Base-by-base conservation (phyloP, 805 yeast genomes). In the Jamesozyma spencerorum region DNA sequence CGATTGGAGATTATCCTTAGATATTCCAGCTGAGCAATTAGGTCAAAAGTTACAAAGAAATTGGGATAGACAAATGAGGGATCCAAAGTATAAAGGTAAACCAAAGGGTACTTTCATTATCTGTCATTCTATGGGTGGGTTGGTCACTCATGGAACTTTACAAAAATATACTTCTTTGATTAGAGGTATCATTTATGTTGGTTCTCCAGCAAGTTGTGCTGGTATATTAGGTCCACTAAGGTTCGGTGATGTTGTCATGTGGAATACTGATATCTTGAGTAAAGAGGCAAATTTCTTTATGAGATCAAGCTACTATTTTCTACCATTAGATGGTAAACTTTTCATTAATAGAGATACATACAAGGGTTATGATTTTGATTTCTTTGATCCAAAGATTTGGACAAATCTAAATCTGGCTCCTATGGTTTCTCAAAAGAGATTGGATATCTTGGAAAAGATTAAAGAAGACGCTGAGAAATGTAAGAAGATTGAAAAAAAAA, bases 91-190 rank as follows among this genome's bases (percentile, higher is more conserved):
- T 13, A 44, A 30, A 0, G 44, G 44, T 19, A 33, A 36, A 18
- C 76, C 75, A 14, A 72, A 72, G 45, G 86, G 84, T 11, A 71
- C 79, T 0, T 63, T 81, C 19, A 76, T 88, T 1, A 75, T 88
- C 39, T 92, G 92, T 0, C 97, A 88, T 58, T 86, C 95, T 0
- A 87, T 88, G 96, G 97, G 97, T 39, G 97, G 97, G 0, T 56
- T 88, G 27, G 72, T 88, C 5, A 77, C 94, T 0, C 95, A 86
- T 55, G 79, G 81, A 41, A 85, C 82, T 0, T 65, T 88, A 69
- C 82, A 81, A 40, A 64, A 65, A 38, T 72, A 76, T 43, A 87
- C 95, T 0, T 63, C 72, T 12, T 58, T 86, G 33, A 72, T 88
- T 51, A 68, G 88, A 45, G 90, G 92, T 1, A 49, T 88, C 1